Percentiles rank a stretch among this genome's conserved stretches.
Evolutionary conservation across 192 early-diverging fungal species (phyloP).

Genomic region (Geranomyces variabilis): DNA sequence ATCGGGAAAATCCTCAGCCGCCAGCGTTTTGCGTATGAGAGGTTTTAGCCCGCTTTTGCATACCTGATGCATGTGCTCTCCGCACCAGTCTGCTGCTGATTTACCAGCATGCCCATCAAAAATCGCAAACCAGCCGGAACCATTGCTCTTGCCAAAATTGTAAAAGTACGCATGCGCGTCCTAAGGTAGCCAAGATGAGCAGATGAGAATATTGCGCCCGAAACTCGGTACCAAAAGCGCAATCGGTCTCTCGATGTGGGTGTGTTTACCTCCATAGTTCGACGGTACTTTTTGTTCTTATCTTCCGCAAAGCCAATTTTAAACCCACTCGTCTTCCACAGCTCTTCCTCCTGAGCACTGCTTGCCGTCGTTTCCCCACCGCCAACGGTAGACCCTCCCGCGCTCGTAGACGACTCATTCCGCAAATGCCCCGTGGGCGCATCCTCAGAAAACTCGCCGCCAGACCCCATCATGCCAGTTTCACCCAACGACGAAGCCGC

Average conservation of each 20-base stretch:
- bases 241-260: no score
- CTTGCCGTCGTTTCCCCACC: neutral
- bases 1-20: no score
- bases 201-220: neutral
- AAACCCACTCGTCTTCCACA: slow-evolving; percentile 50
- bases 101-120: slow-evolving; percentile 98
- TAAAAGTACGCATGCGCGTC: slow-evolving; percentile 89
- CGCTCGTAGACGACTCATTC: neutral
- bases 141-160: slow-evolving; percentile 77
- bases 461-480: neutral
- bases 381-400: neutral
- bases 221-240: slow-evolving; percentile 6
- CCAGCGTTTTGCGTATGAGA: no score
- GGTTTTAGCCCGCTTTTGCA: no score
- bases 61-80: slow-evolving; percentile 81
- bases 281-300: slow-evolving; percentile 84
- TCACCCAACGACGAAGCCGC: neutral
- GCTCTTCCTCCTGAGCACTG: slow-evolving; percentile 12
- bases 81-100: slow-evolving; percentile 95
- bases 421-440: neutral
- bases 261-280: slow-evolving; percentile 85
- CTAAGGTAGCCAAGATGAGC: no score
- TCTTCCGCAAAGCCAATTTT: slow-evolving; percentile 78
- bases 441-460: neutral
- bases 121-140: slow-evolving; percentile 90